Evolutionary conservation across 495 filamentous ascomycete genomes (phyloP).

Genomic region (Talaromyces proteolyticus): DNA sequence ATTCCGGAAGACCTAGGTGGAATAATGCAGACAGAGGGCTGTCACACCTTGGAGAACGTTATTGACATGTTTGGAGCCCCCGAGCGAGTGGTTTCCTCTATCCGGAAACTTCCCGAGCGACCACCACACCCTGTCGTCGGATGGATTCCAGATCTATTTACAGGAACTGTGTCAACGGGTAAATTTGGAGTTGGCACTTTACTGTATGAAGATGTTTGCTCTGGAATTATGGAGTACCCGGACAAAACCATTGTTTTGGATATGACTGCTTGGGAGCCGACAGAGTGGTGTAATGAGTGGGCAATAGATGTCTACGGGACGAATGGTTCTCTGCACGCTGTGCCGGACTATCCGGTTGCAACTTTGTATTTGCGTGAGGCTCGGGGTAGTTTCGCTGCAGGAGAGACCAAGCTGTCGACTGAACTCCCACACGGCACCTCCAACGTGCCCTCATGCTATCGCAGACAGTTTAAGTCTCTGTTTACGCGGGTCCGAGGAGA

Average conservation of each 20-base stretch:
- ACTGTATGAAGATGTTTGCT: constrained; percentile 11
- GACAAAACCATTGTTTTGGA: constrained; percentile 8
- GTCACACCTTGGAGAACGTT: constrained; percentile 9
- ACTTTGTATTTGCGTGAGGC: constrained; percentile 7
- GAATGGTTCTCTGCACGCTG: constrained; percentile 11
- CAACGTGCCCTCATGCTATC: constrained; percentile 11
- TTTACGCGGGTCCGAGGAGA: constrained; percentile 6
- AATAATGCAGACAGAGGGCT: constrained; percentile 8
- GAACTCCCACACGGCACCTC: constrained; percentile 10
- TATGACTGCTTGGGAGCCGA: constrained; percentile 11
- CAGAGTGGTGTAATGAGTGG: constrained; percentile 15
- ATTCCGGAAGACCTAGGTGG: constrained; percentile 6
- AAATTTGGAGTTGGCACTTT: constrained; percentile 9
- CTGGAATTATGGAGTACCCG: constrained; percentile 11
- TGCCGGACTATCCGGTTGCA: constrained; percentile 10
- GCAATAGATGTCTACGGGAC: constrained; percentile 13
- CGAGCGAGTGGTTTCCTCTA: constrained; percentile 8
- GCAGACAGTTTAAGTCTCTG: constrained; percentile 8
- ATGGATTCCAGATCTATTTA: constrained; percentile 4
- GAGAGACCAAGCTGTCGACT: constrained; percentile 10
- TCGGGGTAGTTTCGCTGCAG: constrained; percentile 9
- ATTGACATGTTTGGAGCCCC: constrained; percentile 11
- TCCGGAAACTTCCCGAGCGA: constrained; percentile 10
- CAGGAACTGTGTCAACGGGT: constrained; percentile 1
- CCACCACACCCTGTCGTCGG: constrained; percentile 5